Conservation (phyloP, 306 rosid genomes). For the Cajanus cajan region DNA sequence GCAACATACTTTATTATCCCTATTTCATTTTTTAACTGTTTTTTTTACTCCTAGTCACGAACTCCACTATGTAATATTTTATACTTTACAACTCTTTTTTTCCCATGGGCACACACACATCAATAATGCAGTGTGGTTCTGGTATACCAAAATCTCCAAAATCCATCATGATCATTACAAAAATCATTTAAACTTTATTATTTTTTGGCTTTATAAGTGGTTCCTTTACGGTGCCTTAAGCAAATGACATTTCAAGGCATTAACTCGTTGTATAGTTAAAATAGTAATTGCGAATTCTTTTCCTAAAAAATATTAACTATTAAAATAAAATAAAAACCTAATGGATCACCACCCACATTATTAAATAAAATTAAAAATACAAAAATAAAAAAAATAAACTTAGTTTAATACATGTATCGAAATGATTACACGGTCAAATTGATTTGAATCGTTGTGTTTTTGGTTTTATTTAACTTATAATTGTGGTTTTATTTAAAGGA, state of each 20-base stretch:
- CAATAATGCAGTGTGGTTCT: not conserved
- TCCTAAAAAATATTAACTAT: too few species aligned
- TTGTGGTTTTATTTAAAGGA: too few species aligned
- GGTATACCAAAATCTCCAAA: not conserved
- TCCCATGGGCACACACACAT: not conserved
- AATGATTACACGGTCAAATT: too few species aligned
- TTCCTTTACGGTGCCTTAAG: not conserved
- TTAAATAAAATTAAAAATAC: too few species aligned
- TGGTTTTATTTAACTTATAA: too few species aligned
- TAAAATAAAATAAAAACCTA: too few species aligned
- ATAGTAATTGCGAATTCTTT: too few species aligned
- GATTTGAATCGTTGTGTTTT: too few species aligned
- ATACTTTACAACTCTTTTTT: not conserved
- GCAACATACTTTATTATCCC: not conserved
- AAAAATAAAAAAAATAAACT: too few species aligned
- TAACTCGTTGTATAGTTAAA: too few species aligned
- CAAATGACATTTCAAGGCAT: not conserved
- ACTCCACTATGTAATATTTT: not conserved
- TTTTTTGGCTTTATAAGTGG: not conserved
- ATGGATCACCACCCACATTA: too few species aligned
- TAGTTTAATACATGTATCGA: too few species aligned
- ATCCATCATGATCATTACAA: constrained; percentile 11
- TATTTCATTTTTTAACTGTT: not conserved
- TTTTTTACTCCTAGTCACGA: not conserved
- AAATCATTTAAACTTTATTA: constrained; percentile 13